These are phyloP conservation scores for Candida nanaspora DNA, from an alignment of 805 yeast genomes.

Conservation along the genomic window DNA sequence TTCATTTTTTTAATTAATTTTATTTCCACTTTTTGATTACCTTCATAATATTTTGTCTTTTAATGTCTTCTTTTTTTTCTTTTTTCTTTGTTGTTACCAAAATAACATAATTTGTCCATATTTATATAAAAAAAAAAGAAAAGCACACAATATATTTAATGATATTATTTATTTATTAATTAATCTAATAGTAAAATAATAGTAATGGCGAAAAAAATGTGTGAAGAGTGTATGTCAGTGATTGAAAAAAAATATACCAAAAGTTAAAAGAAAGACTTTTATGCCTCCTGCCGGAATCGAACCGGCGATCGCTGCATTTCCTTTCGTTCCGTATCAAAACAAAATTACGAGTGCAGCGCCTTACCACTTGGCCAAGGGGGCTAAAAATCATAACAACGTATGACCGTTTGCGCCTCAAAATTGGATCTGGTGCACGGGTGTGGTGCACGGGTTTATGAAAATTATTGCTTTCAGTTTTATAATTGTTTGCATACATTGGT, in stretches of 20 bases:
- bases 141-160: not conserved
- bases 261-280: not conserved
- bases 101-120: not conserved
- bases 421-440: too few relatives aligned
- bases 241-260: not conserved
- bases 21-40: too few relatives aligned
- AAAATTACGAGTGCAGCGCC: constrained; percentile 36
- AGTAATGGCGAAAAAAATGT: constrained; percentile 1
- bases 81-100: not conserved
- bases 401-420: too few relatives aligned
- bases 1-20: too few relatives aligned
- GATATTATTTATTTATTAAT: not conserved
- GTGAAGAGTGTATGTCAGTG: too few relatives aligned
- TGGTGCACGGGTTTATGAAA: too few relatives aligned
- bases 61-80: not conserved
- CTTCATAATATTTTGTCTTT: too few relatives aligned
- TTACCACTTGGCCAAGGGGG: constrained; percentile 40
- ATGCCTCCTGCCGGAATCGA: constrained; percentile 37
- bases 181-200: constrained; percentile 1
- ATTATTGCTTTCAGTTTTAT: too few relatives aligned
- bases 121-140: not conserved
- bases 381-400: constrained; percentile 16
- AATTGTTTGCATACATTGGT: too few relatives aligned
- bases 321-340: not conserved
- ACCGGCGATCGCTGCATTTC: constrained; percentile 35